Base-by-base conservation (phyloP, 805 yeast genomes). In the Candida rishiriensis region DNA sequence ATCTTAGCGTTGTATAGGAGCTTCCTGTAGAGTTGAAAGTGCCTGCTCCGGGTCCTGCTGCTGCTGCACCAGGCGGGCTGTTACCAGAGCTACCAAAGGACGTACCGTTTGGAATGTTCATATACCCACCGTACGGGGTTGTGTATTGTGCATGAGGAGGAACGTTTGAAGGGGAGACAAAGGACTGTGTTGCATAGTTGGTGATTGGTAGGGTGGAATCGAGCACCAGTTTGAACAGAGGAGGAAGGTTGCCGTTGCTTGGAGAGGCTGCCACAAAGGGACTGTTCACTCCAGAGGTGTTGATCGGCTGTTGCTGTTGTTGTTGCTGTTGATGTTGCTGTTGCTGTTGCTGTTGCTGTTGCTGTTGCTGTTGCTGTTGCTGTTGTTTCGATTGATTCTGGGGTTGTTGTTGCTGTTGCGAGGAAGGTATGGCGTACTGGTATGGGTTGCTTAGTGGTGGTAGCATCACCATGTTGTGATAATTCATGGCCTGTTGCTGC, bases 121-220 rank as follows among this genome's bases (percentile, higher is more conserved):
- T 29, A 21, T 31, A 39, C 3, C 36, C 34, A 10, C 13, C 26
- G 18, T 35, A 35, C 14, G 34, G 34, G 2, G 39, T 21, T 2
- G 33, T 30, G 17, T 36, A 41, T 12, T 36, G 43, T 2, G 39
- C 12, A 7, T 34, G 32, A 13, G 26, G 43, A 2, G 31, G 40
- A 10, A 33, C 12, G 13, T 10, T 11, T 14, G 21, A 21, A 15
- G 34, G 39, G 10, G 36, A 15, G 4, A 37, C 32, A 16, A 41
- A 34, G 17, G 45, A 34, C 11, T 34, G 36, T 4, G 49, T 33
- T 3, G 46, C 31, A 32, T 51, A 52, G 29, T 41, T 47, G 12
- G 57, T 53, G 3, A 53, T 40, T 1, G 62, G 62, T 14, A 54
- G 40, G 3, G 59, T 46, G 10, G 60, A 55, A 38, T 58, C 61